Percentiles rank a stretch among this genome's conserved stretches.
phyloP scores from a whole-genome alignment of 2,329 filamentous ascomycete genomes.

The Exophiala dermatitidis region DNA sequence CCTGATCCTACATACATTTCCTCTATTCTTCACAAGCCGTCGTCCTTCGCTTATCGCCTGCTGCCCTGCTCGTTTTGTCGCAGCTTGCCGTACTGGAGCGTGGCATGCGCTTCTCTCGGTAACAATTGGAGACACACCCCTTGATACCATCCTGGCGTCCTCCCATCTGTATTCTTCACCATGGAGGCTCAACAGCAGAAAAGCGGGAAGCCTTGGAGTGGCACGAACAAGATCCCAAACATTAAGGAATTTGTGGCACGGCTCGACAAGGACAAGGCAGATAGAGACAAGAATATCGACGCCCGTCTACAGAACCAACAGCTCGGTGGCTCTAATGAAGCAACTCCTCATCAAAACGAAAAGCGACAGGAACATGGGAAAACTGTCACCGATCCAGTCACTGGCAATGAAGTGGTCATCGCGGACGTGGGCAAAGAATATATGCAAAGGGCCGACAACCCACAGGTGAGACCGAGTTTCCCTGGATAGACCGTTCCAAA shows the following conservation, averaged over 20 bases:
- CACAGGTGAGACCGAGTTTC: slow-evolving; percentile 47
- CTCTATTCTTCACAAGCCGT: background rate
- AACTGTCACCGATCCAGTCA: slow-evolving; percentile 77
- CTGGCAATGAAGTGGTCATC: slow-evolving; percentile 77
- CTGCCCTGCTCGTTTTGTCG: background rate
- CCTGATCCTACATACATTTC: background rate
- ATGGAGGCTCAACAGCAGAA: slow-evolving; percentile 37
- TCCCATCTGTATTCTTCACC: background rate
- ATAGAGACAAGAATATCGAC: slow-evolving; percentile 66
- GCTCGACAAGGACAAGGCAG: slow-evolving; percentile 70
- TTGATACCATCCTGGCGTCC: background rate
- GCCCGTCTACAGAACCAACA: slow-evolving; percentile 41
- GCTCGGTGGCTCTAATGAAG: slow-evolving; percentile 31
- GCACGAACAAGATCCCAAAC: slow-evolving; percentile 75
- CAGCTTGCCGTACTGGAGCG: background rate
- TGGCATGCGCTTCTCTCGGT: background rate
- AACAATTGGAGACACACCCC: background rate
- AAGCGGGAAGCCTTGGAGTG: slow-evolving; percentile 68
- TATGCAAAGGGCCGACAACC: slow-evolving; percentile 63
- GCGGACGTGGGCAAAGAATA: slow-evolving; percentile 69
- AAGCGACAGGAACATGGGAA: slow-evolving; percentile 45
- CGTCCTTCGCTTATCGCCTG: background rate
- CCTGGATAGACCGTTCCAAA: background rate
- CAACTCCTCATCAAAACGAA: slow-evolving; percentile 43
- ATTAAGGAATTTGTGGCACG: slow-evolving; percentile 74